Conservation (phyloP, 352 stramenopile genomes). For the Phytophthora litchii region DNA sequence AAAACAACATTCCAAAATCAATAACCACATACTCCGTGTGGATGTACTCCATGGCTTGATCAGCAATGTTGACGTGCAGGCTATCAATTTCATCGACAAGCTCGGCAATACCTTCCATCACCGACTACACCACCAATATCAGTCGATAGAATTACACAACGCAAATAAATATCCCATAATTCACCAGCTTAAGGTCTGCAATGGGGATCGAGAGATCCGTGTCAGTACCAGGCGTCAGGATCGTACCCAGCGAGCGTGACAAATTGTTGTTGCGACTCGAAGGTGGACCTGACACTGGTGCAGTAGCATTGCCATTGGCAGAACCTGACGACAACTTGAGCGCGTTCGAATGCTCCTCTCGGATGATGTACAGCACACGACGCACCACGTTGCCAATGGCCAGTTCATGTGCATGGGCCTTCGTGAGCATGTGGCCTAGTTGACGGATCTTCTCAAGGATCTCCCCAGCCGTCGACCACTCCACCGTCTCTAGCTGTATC, state of each 20-base stretch:
- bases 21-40: conserved; percentile 87
- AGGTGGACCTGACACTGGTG: conserved; percentile 19
- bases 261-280: conserved; percentile 66
- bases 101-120: conserved; percentile 96
- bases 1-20: neutral
- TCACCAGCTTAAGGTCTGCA: conserved; percentile 78
- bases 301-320: conserved; percentile 17
- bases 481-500: conserved; percentile 70
- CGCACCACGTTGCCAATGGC: conserved; percentile 91
- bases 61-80: conserved; percentile 95
- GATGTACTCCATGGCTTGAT: conserved; percentile 96
- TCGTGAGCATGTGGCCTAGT: conserved; percentile 83
- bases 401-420: conserved; percentile 81
- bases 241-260: conserved; percentile 77
- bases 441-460: conserved; percentile 87
- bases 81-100: conserved; percentile 96
- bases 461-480: conserved; percentile 80
- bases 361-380: conserved; percentile 90
- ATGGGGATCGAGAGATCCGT: conserved; percentile 85
- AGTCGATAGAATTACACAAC: neutral
- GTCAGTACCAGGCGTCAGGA: conserved; percentile 81
- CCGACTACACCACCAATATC: conserved; percentile 58
- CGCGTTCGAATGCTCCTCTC: conserved; percentile 84
- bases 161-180: conserved; percentile 6
- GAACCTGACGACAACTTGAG: conserved; percentile 53